Base-by-base conservation (phyloP, 495 filamentous ascomycete genomes). In the Penicillium desertorum region DNA sequence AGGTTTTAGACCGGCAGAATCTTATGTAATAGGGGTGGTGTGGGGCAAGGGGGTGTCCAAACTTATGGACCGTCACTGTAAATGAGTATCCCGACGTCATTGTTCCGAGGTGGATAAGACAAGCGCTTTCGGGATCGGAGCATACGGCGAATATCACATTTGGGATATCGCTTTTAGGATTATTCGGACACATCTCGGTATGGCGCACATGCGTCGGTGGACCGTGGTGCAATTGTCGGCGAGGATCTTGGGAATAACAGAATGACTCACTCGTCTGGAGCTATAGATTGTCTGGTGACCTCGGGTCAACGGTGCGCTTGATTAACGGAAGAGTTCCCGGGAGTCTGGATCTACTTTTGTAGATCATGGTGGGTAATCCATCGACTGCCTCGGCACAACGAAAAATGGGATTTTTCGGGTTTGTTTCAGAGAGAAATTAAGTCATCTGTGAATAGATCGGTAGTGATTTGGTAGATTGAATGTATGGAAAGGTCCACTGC, bases 301-400 rank as follows among this genome's bases (percentile, higher is more conserved):
- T 50, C 47, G 32, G 47, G 20, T 36, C 23, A 25, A 50, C 23
- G n/a, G 17, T 36, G 16, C n/a, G 11, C 3, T 48, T 19, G n/a
- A 20, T 34, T 16, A 27, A 45, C 27, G 27, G 45, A 32, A 12
- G 5, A 1, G 3, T 37, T 23, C 9, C 32, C 32, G 20, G 20
- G 11, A 10, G 27, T 10, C 6, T 50, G 20, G 47, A 50, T 50
- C 32, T 50, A 7, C 20, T 20, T 23, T n/a, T 1, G 47, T 37
- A 50, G 47, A 50, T 50, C 47, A 37, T 50, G 29, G 47, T 50
- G 19, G 47, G 19, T 50, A 50, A 50, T 34, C 3, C 12, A 25
- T 36, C 6, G 12, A 37, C 12, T 37, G 32, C 47, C 47, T 36
- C 30, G 47, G 47, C 19, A 50, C 19, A 25, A 37, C 30, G 30